A percentile compares a stretch with the other conserved stretches of the same genome.
These are phyloP conservation scores for Cladobotryum mycophilum DNA, from an alignment of 2,329 filamentous ascomycete species.

Conservation along the genomic window DNA sequence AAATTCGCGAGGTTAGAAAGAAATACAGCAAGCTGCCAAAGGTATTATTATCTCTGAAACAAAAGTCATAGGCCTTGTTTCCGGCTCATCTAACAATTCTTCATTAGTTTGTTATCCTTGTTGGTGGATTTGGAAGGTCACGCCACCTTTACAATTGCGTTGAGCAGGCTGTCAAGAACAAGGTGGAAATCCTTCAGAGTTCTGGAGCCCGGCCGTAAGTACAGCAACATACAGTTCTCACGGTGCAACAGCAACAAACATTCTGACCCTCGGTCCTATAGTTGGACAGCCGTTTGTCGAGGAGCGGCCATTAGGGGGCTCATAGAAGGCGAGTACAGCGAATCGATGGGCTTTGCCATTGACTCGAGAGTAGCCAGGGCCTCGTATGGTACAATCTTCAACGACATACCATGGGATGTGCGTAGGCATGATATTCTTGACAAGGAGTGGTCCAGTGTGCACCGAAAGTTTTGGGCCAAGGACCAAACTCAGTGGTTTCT, in stretches of 20 bases:
- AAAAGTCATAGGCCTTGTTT: no score
- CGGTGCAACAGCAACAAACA: no score
- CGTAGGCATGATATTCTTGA: slow-evolving; percentile 8
- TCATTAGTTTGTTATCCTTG: slow-evolving; percentile 31
- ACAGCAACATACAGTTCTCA: no score
- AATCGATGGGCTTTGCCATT: slow-evolving; percentile 8
- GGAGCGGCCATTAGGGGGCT: slow-evolving; percentile 26
- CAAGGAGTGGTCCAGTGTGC: slow-evolving; percentile 10
- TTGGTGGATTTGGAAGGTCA: slow-evolving; percentile 33
- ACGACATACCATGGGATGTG: neutral
- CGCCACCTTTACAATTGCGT: slow-evolving; percentile 23
- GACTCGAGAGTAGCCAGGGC: slow-evolving; percentile 20
- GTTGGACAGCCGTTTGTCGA: slow-evolving; percentile 31
- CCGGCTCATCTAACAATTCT: neutral
- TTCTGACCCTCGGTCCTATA: no score
- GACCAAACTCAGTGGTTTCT: slow-evolving; percentile 27
- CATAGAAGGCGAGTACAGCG: neutral
- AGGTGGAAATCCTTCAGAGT: slow-evolving; percentile 24
- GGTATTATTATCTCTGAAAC: no score
- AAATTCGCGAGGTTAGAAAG: slow-evolving; percentile 15
- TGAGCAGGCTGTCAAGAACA: fast-evolving
- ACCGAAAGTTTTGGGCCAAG: neutral
- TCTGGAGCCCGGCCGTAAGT: slow-evolving; percentile 28
- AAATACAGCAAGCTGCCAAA: slow-evolving; percentile 19
- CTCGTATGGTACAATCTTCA: slow-evolving; percentile 19